Evolutionary conservation across 768 basidiomycete species (phyloP), one percentile per base, ranked within the genome.

Genomic region (Chalciporus piperatus): DNA sequence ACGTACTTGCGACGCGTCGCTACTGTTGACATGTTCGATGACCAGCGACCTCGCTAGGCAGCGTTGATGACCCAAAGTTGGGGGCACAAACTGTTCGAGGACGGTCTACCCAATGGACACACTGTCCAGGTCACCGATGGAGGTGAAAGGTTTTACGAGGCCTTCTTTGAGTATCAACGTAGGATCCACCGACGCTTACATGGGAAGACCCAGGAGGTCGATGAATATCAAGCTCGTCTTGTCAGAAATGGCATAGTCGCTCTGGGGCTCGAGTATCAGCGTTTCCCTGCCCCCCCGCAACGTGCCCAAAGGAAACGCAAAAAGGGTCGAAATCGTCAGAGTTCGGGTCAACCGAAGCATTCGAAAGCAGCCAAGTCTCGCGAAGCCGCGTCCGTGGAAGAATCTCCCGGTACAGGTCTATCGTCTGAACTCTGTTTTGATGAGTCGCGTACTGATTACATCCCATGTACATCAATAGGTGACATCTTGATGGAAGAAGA

Each of bases 101-200:
- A 6, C 7, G 6, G 3, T 28, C 13, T 39, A 33, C 10, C 32
- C 4, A 16, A 51, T 14, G 46, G 42, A 41, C 13, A 19, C 28
- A 25, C 28, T n/a, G 19, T 59, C 23, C 44, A 52, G 7, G 11
- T 47, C 37, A 48, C 32, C 20, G 54, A 58, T 30, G 45, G 41
- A 27, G 56, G 54, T 10, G 7, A 42, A 39, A 37, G 42, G 39
- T 54, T 66, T 7, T 67, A 47, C 54, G 22, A 3, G 42, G 46
- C 25, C 33, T 68, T 70, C 50, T 43, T 68, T 51, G 14, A 55
- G 30, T 70, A 57, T 35, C 54, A 68, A 42, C 2, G 14, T 27
- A 41, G 0, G 25, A 39, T 64, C 27, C 14, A 25, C 20, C 6
- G 3, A 42, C 45, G 17, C 4, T 19, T 16, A 27, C 16, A n/a